Evolutionary conservation across 2,329 filamentous ascomycete genomes (phyloP), one percentile per base, ranked within the genome.

Genomic region (Xylariaceae sp.): DNA sequence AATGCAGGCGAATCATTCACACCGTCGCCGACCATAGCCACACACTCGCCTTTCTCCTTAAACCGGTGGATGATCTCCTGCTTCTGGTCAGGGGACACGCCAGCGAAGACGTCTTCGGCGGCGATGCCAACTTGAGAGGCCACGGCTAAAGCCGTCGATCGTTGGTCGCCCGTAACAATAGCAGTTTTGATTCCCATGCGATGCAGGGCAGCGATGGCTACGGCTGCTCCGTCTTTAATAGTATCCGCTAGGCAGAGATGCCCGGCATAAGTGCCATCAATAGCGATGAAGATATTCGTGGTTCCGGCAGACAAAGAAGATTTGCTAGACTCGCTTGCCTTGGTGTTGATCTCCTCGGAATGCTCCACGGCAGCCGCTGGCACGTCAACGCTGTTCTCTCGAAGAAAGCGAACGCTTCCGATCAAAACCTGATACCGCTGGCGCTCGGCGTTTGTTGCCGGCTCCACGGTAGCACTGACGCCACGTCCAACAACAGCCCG

Each of bases 1-100:
- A 99, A 83, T 0, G 94, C 94, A 0, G 94, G 94, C 0, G 91
- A 96, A 74, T 99, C 94, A 72, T 99, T 99, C 80, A 99, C 96
- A 40, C 94, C 94, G 70, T 99, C 94, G 49, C 94, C 92, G 13
- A 97, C 92, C 94, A 99, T 99, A 62, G 89, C 94, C 22, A 97
- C 89, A 47, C 87, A 77, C 63, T 91, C 82, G 56, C 90, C 90
- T 47, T 78, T 71, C 0, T 78, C 76, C 72, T 96, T 90, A 16
- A 97, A 80, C 50, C 86, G 76, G 47, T 84, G 81, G 63, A 99
- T 80, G 62, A 97, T 95, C 26, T 80, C 77, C 69, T 95, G 92
- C 70, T 99, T 99, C 73, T 95, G 88, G 59, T 90, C 86, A 0
- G 94, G 94, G 3, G 88, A 90, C 45, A 92, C 88, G n/a, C 89